Percentiles rank a stretch among this genome's conserved stretches.
These are phyloP conservation scores for Podospora australis DNA, from an alignment of 495 filamentous ascomycete genomes.

Conservation along the genomic window DNA sequence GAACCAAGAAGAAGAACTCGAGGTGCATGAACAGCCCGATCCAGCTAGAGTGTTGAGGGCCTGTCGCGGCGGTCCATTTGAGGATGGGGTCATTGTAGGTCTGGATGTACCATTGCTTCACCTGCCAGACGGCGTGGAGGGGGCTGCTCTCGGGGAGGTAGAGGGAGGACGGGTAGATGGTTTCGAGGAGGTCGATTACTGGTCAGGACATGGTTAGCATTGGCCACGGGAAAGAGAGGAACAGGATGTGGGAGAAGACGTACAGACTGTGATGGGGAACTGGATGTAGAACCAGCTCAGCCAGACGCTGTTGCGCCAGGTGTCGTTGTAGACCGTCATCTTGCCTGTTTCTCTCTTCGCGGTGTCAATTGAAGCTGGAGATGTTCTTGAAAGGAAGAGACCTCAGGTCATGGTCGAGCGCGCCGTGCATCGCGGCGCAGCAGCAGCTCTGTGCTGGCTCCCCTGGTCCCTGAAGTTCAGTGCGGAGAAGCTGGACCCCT, in stretches of 20 bases:
- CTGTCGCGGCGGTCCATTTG: slow-evolving; percentile 44
- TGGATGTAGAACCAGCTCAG: slow-evolving; percentile 64
- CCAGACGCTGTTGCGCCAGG: slow-evolving; percentile 50
- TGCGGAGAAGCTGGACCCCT: neutral
- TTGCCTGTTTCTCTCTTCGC: neutral
- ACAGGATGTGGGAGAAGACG: slow-evolving; percentile 16
- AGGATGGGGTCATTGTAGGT: slow-evolving; percentile 76
- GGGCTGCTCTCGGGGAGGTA: slow-evolving; percentile 34
- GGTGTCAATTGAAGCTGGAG: neutral
- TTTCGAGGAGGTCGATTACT: slow-evolving; percentile 61
- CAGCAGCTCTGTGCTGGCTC: neutral
- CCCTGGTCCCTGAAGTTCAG: neutral
- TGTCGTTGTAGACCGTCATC: slow-evolving; percentile 29
- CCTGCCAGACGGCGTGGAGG: slow-evolving; percentile 38
- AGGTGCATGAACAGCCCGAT: slow-evolving; percentile 62
- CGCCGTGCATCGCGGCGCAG: too few relatives aligned
- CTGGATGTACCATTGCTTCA: slow-evolving; percentile 58
- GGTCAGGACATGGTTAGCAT: slow-evolving; percentile 1
- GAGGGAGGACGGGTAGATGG: slow-evolving; percentile 52
- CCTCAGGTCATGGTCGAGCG: too few relatives aligned
- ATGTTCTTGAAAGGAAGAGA: neutral
- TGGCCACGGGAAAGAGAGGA: neutral
- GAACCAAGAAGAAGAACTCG: slow-evolving; percentile 64
- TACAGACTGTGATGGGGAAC: slow-evolving; percentile 62
- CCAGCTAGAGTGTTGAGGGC: slow-evolving; percentile 46